phyloP scores from a whole-genome alignment of 305 asterid species.

The Andrographis paniculata region DNA sequence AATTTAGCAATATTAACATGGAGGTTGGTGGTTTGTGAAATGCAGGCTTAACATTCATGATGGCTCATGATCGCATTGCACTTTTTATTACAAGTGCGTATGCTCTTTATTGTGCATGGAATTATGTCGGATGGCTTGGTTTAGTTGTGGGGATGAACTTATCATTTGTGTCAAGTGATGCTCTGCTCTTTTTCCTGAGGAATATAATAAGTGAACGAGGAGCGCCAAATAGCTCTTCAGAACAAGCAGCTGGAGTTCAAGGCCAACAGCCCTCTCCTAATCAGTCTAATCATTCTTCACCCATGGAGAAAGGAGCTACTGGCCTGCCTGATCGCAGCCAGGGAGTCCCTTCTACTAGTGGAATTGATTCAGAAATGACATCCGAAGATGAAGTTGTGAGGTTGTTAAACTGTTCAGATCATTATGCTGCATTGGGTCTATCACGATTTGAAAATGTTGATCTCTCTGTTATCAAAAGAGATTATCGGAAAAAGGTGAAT shows the following conservation, averaged over 20 bases:
- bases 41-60: slow-evolving; percentile 61
- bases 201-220: slow-evolving; percentile 53
- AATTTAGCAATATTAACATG: slow-evolving; percentile 15
- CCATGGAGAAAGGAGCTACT: slow-evolving; percentile 27
- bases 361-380: slow-evolving; percentile 63
- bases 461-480: slow-evolving; percentile 61
- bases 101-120: slow-evolving; percentile 75
- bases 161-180: slow-evolving; percentile 82
- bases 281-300: slow-evolving; percentile 40
- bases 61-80: slow-evolving; percentile 55
- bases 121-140: slow-evolving; percentile 76
- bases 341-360: slow-evolving; percentile 82
- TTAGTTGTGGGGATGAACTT: slow-evolving; percentile 62
- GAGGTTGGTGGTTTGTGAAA: slow-evolving; percentile 20
- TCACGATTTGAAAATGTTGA: slow-evolving; percentile 64
- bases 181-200: slow-evolving; percentile 56
- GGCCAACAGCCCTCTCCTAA: slow-evolving; percentile 38
- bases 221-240: slow-evolving; percentile 37
- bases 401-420: slow-evolving; percentile 70
- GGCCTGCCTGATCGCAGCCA: slow-evolving; percentile 44
- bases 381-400: slow-evolving; percentile 77
- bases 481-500: slow-evolving; percentile 85
- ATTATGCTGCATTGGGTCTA: slow-evolving; percentile 81
- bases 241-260: slow-evolving; percentile 51
- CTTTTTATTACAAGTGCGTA: slow-evolving; percentile 55